Base-by-base conservation (phyloP, 345 rosid genomes). In the Ailanthus altissimus region DNA sequence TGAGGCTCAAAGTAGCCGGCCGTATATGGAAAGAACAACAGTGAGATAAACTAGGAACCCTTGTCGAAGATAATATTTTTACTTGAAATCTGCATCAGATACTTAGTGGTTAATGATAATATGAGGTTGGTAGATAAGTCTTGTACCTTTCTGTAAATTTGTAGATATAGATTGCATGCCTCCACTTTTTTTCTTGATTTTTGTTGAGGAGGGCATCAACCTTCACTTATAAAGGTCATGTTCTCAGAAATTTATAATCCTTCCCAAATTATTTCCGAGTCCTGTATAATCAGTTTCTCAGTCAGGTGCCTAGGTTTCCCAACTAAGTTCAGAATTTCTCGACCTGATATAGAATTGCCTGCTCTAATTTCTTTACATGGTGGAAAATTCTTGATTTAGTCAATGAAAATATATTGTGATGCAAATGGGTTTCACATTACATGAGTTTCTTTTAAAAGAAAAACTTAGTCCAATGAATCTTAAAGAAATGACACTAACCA, bases 1-100 rank as follows among this genome's bases (percentile, higher is more conserved):
- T 88, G 65, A 85, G 85, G 82, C 81, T 88, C 58, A 83, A 82
- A 76, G 87, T 88, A 5, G 81, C 87, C 0, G 91, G 89, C 36
- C 84, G 88, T 5, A 82, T 88, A 70, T 86, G 91, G 91, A 83
- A 83, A 81, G 91, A 83, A 77, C 76, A 80, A 70, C 76, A 80
- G 70, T 77, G 81, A 87, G 40, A 61, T 62, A 20, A 69, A 56
- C 68, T 12, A 70, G 59, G 59, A 67, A 46, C 60, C 46, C 13
- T 21, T 13, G 14, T 32, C 8, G 23, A 26, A 67, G 56, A 67
- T 59, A 28, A 32, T 32, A 32, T 32, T 6, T 75, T 21, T 38
- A n/a, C 62, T 40, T 21, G 20, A 53, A 74, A 73, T 60, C 36
- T 61, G 46, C 47, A 28, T 20, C 20, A 18, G 26, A 51, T 11